phyloP scores from a whole-genome alignment of 176 grass and related monocot species.

The Chrysopogon serrulatus region DNA sequence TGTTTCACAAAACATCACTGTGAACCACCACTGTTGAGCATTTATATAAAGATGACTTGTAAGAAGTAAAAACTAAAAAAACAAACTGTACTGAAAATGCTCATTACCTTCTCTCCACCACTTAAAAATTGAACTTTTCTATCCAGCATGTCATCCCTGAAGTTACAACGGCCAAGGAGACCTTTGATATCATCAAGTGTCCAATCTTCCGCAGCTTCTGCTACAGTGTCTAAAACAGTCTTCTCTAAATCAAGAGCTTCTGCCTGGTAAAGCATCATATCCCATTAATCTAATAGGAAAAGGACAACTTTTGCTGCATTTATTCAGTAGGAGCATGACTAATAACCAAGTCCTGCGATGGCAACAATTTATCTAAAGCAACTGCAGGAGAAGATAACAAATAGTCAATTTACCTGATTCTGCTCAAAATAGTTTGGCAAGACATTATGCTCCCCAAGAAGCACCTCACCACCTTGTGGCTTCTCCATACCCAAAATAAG shows the following conservation, averaged over 20 bases:
- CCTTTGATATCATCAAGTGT: constrained; percentile 92
- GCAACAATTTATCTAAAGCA: constrained; percentile 1
- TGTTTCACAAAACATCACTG: not conserved
- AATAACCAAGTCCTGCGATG: not conserved
- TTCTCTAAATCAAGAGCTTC: constrained; percentile 97
- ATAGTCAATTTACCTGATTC: constrained; percentile 61
- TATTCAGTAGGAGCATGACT: not conserved
- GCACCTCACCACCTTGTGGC: constrained; percentile 62
- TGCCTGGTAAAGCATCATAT: constrained; percentile 53
- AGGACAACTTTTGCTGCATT: not conserved
- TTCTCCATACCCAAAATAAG: constrained; percentile 85
- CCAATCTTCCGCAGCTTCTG: constrained; percentile 92
- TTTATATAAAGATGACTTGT: not conserved
- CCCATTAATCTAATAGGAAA: constrained; percentile 1
- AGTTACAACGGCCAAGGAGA: constrained; percentile 95
- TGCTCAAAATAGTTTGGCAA: constrained; percentile 96
- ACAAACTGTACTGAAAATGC: not conserved
- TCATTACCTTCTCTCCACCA: constrained; percentile 93
- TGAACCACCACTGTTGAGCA: not conserved
- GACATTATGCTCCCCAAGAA: constrained; percentile 94
- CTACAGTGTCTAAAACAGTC: constrained; percentile 86
- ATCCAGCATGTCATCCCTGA: constrained; percentile 95
- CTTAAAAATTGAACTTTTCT: constrained; percentile 89
- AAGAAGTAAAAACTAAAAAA: not conserved
- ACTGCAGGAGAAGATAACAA: not conserved